Percentiles rank a stretch among this genome's conserved stretches.
Evolutionary conservation across 805 yeast genomes (phyloP).

Genomic region (Yarrowia divulgata): DNA sequence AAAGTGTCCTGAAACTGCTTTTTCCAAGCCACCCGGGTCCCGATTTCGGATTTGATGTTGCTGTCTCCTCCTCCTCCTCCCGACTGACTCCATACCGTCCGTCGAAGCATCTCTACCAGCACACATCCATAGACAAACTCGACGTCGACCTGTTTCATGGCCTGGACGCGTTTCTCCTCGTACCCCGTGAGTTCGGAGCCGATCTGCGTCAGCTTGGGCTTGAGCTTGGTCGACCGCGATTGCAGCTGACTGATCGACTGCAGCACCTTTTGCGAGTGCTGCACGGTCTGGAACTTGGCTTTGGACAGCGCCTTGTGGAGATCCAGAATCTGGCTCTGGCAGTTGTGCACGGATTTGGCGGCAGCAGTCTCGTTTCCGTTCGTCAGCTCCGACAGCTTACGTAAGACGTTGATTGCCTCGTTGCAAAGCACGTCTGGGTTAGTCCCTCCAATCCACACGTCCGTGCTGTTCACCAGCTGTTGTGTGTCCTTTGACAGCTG

Average conservation of each 20-base stretch:
- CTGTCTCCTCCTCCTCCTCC: conserved; percentile 59
- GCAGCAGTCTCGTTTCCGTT: neutral
- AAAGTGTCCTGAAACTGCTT: conserved; percentile 59
- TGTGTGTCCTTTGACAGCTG: neutral
- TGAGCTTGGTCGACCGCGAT: conserved; percentile 45
- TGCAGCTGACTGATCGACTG: conserved; percentile 44
- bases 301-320: conserved; percentile 13
- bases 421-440: conserved; percentile 20
- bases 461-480: conserved; percentile 9
- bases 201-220: conserved; percentile 46
- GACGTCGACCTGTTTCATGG: conserved; percentile 50
- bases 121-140: conserved; percentile 52
- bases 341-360: neutral
- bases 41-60: neutral
- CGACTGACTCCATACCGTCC: conserved; percentile 48
- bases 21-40: conserved; percentile 63
- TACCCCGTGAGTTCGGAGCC: conserved; percentile 44
- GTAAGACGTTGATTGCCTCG: neutral
- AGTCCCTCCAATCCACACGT: conserved; percentile 16
- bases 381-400: neutral
- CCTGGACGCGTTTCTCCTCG: conserved; percentile 47
- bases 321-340: conserved; percentile 11
- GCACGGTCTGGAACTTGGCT: conserved; percentile 21
- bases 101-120: conserved; percentile 50
- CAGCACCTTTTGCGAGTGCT: conserved; percentile 28